Evolutionary conservation across 2,329 filamentous ascomycete genomes (phyloP).

Genomic region (Aspergillus viridinutans): DNA sequence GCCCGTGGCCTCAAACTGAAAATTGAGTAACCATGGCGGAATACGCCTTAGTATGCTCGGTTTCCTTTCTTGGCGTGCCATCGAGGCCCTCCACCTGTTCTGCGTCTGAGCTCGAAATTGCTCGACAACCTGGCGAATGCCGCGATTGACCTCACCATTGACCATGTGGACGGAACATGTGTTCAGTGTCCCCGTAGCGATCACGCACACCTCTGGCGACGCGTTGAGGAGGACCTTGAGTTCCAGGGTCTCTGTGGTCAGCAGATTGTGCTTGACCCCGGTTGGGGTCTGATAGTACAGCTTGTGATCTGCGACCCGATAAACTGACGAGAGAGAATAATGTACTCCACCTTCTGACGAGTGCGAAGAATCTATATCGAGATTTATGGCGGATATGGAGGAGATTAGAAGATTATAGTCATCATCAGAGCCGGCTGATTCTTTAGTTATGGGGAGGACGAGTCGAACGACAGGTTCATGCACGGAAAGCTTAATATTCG

Average conservation of each 20-base stretch:
- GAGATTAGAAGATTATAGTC: slow-evolving; percentile 96
- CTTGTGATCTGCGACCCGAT: slow-evolving; percentile 78
- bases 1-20: slow-evolving; percentile 80
- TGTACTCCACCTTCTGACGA: slow-evolving; percentile 77
- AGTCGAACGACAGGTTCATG: slow-evolving; percentile 94
- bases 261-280: slow-evolving; percentile 76
- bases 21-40: slow-evolving; percentile 78
- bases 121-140: slow-evolving; percentile 82
- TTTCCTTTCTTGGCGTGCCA: slow-evolving; percentile 49
- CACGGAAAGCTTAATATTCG: slow-evolving; percentile 90
- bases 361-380: slow-evolving; percentile 95
- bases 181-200: slow-evolving; percentile 73
- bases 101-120: slow-evolving; percentile 71
- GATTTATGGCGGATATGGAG: slow-evolving; percentile 85
- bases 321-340: slow-evolving; percentile 78
- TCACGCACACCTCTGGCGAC: slow-evolving; percentile 77
- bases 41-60: slow-evolving; percentile 71
- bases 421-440: slow-evolving; percentile 55
- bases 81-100: slow-evolving; percentile 52
- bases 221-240: slow-evolving; percentile 81
- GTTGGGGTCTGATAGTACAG: slow-evolving; percentile 91
- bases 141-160: slow-evolving; percentile 86
- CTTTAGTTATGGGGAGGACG: slow-evolving; percentile 72
- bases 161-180: slow-evolving; percentile 88
- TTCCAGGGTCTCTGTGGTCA: slow-evolving; percentile 84